Evolutionary conservation across 225 moss, liverwort and hornwort genomes (phyloP), one percentile per base, ranked within the genome.

Genomic region (Marchantia polymorpha): DNA sequence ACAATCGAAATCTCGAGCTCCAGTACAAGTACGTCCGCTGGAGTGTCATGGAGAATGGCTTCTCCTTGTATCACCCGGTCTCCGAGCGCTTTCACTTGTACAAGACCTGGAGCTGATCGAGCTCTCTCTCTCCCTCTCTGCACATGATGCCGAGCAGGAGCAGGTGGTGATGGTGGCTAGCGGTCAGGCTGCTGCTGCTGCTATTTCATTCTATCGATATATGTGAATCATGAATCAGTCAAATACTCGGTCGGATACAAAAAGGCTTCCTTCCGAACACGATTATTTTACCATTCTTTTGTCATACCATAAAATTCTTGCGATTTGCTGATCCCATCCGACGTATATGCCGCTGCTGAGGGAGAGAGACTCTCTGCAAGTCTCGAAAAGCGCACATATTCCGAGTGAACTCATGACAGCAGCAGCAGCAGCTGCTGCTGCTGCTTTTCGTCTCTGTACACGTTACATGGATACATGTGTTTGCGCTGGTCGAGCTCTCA

Each of bases 31-130:
- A 61, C 48, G 83, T 86, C 31, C 81, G 64, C 47, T 86, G 86
- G 86, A 86, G 86, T 77, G 75, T 83, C 55, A 81, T 83, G 78
- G 86, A 83, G 67, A 78, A 81, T 31, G 86, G 86, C 48, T 86
- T 86, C 78, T 86, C 83, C 47, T 54, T 86, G 8, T 86, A 81
- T 64, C 78, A 86, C 53, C 54, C 81, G 7, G 78, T 83, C 27
- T 78, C 83, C 9, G 55, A 86, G 46, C 80, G 48, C 12, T 86
- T 78, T 68, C 50, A 80, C n/a, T 80, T 86, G 7, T 86, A 86
- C 25, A 56, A 86, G 73, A 67, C 80, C 3, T 86, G 82, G 85
- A 77, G 48, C 66, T 75, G 27, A 65, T 39, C n/a, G n/a, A 16
- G 19, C 29, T 27, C n/a, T n/a, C n/a, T n/a, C n/a, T n/a, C n/a